A percentile compares a stretch with the other conserved stretches of the same genome.
phyloP scores from a whole-genome alignment of 1,139 yeast species.

The Citeromyces hawaiiensis region DNA sequence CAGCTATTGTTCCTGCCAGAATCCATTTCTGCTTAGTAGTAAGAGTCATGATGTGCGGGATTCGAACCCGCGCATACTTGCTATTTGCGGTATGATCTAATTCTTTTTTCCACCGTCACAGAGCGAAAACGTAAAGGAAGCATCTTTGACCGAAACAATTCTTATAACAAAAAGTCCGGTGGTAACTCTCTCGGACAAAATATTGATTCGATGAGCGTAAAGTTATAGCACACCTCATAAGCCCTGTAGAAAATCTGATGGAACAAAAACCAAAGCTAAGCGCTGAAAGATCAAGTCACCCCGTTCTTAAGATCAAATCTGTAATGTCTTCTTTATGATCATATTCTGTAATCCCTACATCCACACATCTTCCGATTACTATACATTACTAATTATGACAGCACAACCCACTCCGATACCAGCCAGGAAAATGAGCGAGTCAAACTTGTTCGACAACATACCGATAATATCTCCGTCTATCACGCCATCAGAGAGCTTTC shows the following conservation, averaged over 20 bases:
- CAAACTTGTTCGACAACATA: conserved; percentile 16
- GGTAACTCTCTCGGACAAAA: too few species aligned
- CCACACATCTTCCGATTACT: not conserved
- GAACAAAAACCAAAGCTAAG: not conserved
- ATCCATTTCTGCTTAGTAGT: conserved; percentile 14
- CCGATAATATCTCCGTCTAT: conserved; percentile 16
- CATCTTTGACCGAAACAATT: too few species aligned
- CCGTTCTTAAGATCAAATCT: too few species aligned
- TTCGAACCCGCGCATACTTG: not conserved
- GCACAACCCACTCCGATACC: not conserved
- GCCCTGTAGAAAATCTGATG: too few species aligned
- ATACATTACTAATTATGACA: not conserved
- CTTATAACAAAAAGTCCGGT: too few species aligned
- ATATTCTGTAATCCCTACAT: not conserved
- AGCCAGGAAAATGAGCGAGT: conserved; percentile 2
- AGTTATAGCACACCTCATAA: too few species aligned
- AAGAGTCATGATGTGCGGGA: conserved; percentile 5
- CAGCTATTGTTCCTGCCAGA: conserved; percentile 11
- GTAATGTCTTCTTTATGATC: too few species aligned
- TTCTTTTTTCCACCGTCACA: too few species aligned
- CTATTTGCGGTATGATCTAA: too few species aligned
- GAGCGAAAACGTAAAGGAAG: too few species aligned
- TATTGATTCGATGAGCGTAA: too few species aligned
- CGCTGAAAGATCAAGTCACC: too few species aligned
- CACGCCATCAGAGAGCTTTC: not conserved